These are phyloP conservation scores for Glycine tomentella DNA, from an alignment of 306 rosid genomes.

Conservation along the genomic window DNA sequence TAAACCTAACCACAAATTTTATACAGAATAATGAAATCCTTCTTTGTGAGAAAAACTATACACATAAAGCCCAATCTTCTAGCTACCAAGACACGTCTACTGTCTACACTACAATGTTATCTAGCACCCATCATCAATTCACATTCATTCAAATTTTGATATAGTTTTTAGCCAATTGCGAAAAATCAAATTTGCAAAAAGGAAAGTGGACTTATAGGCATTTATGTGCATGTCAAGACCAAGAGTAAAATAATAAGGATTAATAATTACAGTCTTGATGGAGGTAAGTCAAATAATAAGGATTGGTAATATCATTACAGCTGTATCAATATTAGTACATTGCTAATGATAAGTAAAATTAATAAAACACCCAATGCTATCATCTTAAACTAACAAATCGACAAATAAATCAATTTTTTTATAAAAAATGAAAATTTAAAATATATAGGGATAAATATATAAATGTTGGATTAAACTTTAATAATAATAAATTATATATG, in stretches of 20 bases:
- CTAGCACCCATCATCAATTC: constrained; percentile 19
- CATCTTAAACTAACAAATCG: too few relatives aligned
- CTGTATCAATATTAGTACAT: too few relatives aligned
- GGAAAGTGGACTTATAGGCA: constrained; percentile 26
- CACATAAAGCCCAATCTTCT: constrained; percentile 12
- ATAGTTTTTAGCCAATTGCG: constrained; percentile 9
- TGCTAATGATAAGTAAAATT: too few relatives aligned
- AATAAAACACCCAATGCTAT: too few relatives aligned
- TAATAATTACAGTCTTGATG: constrained; percentile 88
- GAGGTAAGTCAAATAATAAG: constrained; percentile 66
- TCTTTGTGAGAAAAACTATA: not conserved
- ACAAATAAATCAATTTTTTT: too few relatives aligned
- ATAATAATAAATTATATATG: too few relatives aligned
- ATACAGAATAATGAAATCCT: not conserved
- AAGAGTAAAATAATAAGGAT: constrained; percentile 28
- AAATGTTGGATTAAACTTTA: too few relatives aligned
- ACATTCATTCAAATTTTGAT: not conserved
- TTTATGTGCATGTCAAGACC: constrained; percentile 21
- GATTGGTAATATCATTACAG: too few relatives aligned
- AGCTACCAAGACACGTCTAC: constrained; percentile 15
- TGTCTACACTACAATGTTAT: constrained; percentile 4
- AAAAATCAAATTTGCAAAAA: constrained; percentile 16
- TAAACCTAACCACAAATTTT: constrained; percentile 3
- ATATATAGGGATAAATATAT: too few relatives aligned
- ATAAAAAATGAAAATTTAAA: too few relatives aligned